phyloP scores from a whole-genome alignment of 78 protist genomes.

The Ministeria vibrans region DNA sequence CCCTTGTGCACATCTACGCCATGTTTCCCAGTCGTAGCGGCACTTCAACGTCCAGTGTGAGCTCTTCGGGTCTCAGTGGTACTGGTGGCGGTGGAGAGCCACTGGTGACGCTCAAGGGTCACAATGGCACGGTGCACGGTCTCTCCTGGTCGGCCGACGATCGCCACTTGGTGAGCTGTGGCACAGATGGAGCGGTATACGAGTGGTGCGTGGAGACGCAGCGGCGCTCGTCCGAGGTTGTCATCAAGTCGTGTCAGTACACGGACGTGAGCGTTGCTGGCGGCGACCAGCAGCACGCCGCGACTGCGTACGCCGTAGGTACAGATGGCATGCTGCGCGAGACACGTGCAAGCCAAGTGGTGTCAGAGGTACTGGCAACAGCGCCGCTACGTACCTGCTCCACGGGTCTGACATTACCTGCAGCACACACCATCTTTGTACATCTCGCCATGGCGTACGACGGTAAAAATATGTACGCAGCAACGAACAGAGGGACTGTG shows the following conservation, averaged over 20 bases:
- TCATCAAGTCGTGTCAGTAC: conserved; percentile 37
- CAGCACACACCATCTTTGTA: background rate
- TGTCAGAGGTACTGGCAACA: background rate
- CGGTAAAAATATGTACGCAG: conserved; percentile 35
- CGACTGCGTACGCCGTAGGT: conserved; percentile 35
- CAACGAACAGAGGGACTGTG: conserved; percentile 30
- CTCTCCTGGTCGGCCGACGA: conserved; percentile 44
- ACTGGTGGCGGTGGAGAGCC: too few species aligned
- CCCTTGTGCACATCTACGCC: conserved; percentile 40
- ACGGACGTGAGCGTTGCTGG: conserved; percentile 3
- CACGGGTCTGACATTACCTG: too few species aligned
- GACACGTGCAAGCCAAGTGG: background rate
- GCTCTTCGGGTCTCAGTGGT: too few species aligned
- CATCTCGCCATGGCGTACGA: conserved; percentile 34
- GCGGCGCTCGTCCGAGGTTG: conserved; percentile 35
- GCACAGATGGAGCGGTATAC: conserved; percentile 76
- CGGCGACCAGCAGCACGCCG: background rate
- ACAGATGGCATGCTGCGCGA: conserved; percentile 34
- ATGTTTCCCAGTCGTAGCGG: too few species aligned
- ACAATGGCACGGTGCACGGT: conserved; percentile 34
- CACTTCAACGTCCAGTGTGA: too few species aligned
- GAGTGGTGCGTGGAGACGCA: conserved; percentile 37
- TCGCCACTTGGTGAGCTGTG: conserved; percentile 18
- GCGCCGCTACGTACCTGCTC: too few species aligned
- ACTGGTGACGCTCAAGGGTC: conserved; percentile 45